Evolutionary conservation across 768 basidiomycete genomes (phyloP).

Genomic region (Termitomyces titanicus): DNA sequence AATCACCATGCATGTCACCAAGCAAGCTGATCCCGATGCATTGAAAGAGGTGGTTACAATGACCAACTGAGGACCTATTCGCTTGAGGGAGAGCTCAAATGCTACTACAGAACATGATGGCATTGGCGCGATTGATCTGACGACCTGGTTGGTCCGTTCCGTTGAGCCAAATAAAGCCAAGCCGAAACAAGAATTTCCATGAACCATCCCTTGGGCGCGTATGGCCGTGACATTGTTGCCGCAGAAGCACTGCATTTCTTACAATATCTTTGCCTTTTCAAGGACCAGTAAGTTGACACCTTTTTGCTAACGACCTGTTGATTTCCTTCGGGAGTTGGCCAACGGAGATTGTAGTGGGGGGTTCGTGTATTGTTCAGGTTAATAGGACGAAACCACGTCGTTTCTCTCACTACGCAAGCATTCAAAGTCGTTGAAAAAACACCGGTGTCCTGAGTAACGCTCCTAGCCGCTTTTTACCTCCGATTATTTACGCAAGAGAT

Average conservation of each 20-base stretch:
- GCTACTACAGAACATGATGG: too few relatives aligned
- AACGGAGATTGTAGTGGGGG: constrained; percentile 16
- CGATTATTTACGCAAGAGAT: constrained; percentile 9
- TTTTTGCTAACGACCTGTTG: constrained; percentile 1
- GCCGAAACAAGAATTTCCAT: constrained; percentile 3
- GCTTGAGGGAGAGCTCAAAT: too few relatives aligned
- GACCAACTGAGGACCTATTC: background rate
- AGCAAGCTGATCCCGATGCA: background rate
- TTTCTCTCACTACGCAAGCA: background rate
- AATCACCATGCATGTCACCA: too few relatives aligned
- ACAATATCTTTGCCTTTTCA: background rate
- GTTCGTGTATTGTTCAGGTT: background rate
- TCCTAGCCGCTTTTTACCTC: constrained; percentile 4
- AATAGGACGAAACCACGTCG: background rate
- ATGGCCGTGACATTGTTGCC: constrained; percentile 8
- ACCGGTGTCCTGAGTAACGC: background rate
- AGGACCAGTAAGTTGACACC: background rate
- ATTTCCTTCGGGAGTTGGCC: background rate
- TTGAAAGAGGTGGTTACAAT: background rate
- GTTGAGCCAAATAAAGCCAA: constrained; percentile 12
- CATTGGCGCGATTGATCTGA: too few relatives aligned
- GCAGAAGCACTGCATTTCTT: background rate
- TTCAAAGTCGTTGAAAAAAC: background rate
- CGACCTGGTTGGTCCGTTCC: background rate
- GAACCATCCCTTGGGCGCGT: background rate